Percentiles rank a stretch among this genome's conserved stretches.
phyloP scores from a whole-genome alignment of 179 eudicot species.

The Corrigiola litoralis region DNA sequence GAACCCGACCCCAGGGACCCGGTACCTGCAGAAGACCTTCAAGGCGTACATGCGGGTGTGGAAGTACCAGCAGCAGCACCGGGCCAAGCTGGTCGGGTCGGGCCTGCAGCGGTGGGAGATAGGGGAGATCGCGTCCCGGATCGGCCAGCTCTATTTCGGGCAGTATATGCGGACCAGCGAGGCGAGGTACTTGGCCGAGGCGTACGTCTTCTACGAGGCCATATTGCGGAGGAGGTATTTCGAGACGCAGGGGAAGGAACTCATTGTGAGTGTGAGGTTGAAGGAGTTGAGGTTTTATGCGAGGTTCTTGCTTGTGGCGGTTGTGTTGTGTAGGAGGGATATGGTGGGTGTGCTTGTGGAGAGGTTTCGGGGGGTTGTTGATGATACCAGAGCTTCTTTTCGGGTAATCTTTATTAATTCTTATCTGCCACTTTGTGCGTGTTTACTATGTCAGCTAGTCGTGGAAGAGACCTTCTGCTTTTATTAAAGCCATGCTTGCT shows the following conservation, averaged over 20 bases:
- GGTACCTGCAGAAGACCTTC: conserved; percentile 63
- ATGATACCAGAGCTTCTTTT: conserved; percentile 45
- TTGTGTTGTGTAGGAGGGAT: conserved; percentile 53
- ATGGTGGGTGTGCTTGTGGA: conserved; percentile 54
- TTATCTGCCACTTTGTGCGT: too few species aligned
- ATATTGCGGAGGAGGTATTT: conserved; percentile 63
- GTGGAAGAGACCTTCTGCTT: too few species aligned
- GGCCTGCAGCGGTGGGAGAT: conserved; percentile 84
- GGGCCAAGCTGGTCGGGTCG: conserved; percentile 48
- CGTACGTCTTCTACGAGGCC: conserved; percentile 85
- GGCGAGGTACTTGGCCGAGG: conserved; percentile 69
- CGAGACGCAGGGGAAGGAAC: conserved; percentile 40
- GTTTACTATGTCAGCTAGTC: too few species aligned
- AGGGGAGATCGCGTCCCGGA: conserved; percentile 91
- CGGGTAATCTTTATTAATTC: conserved; percentile 45
- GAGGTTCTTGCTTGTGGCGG: conserved; percentile 67
- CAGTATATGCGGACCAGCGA: conserved; percentile 89
- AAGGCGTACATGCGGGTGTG: conserved; percentile 75
- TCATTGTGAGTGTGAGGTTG: conserved; percentile 50
- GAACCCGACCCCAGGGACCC: conserved; percentile 5
- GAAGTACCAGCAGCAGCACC: conserved; percentile 76
- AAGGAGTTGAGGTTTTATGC: conserved; percentile 92
- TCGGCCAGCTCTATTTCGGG: conserved; percentile 74
- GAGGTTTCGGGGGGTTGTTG: conserved; percentile 53
- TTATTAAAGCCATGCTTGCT: too few species aligned